These are phyloP conservation scores for Nothophytophthora sp. DNA, from an alignment of 352 stramenopile genomes.

Conservation along the genomic window DNA sequence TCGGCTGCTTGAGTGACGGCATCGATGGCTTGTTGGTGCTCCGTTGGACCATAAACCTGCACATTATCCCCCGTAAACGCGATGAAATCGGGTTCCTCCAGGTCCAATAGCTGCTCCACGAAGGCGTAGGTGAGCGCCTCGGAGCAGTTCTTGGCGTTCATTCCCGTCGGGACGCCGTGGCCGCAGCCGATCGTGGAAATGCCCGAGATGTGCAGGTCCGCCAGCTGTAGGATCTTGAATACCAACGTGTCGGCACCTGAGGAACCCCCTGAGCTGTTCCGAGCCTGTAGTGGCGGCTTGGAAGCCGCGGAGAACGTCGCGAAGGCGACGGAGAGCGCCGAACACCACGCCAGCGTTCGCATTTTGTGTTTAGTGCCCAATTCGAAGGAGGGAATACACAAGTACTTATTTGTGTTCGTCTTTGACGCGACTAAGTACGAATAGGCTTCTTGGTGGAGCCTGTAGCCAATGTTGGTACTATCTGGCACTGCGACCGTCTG, in stretches of 20 bases:
- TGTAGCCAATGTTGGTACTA: too few species aligned
- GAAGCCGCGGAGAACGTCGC: not conserved
- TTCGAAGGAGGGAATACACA: too few species aligned
- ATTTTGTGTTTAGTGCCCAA: too few species aligned
- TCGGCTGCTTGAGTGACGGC: conserved; percentile 33
- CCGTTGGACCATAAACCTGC: conserved; percentile 26
- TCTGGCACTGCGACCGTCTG: too few species aligned
- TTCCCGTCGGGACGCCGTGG: conserved; percentile 13
- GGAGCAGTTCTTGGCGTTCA: conserved; percentile 35
- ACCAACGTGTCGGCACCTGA: conserved; percentile 17
- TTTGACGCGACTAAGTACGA: too few species aligned
- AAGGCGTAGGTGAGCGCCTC: conserved; percentile 49
- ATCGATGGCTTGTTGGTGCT: conserved; percentile 39
- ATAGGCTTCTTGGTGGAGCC: too few species aligned
- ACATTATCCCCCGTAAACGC: conserved; percentile 64
- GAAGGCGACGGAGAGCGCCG: not conserved
- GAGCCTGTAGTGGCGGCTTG: conserved; percentile 20
- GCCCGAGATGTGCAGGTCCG: conserved; percentile 56
- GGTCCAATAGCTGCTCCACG: conserved; percentile 47
- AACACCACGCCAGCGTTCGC: conserved; percentile 6
- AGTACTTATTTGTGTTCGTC: too few species aligned
- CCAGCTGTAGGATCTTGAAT: conserved; percentile 64
- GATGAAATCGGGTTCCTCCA: conserved; percentile 54
- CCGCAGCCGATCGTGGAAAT: conserved; percentile 35
- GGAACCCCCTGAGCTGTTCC: conserved; percentile 21